Base-by-base conservation (phyloP, 352 stramenopile species). In the Globisporangium megalacanthum region DNA sequence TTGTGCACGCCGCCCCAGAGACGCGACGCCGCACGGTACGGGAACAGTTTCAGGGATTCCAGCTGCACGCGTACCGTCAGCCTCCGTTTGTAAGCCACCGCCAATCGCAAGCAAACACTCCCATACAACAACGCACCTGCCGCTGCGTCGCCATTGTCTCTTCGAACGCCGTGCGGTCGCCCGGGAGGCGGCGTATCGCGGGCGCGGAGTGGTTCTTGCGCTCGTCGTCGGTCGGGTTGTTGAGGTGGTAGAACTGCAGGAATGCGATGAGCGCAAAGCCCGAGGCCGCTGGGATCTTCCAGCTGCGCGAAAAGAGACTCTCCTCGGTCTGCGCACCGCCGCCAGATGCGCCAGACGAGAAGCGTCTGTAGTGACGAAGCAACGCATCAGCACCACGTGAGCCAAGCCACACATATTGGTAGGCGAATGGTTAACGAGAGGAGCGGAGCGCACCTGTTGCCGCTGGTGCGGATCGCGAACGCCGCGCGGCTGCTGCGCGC, bases 1-100 rank as follows among this genome's bases (percentile, higher is more conserved):
- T 89, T 70, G 66, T 91, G 73, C 47, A 92, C 70, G 60, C 74
- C 5, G 49, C 85, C 85, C 85, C 85, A 95, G 10, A 91, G 69
- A 25, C 84, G 77, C 25, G 81, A 92, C 3, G 75, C 74, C 17
- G 77, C 78, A 48, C 85, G 79, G 70, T 95, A 93, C 57, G 85
- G 82, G 33, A 91, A 68, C 29, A 92, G 55, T 52, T 92, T 89
- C 37, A 95, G 58, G 46, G 77, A 86, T 63, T 86, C 69, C 55
- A 93, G 59, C 65, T 69, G 19, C 57, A 71, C 14, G 44, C 45
- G 46, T 20, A 53, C 11, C 25, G 25, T 29, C 25, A 29, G 25
- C 4, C 25, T 10, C 41, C 2, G 29, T 36, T 25, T 4, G 17
- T 17, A 7, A 41, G 15, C 14, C 25, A 52, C 8, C 33, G 55